Evolutionary conservation across 2,329 filamentous ascomycete genomes (phyloP), one percentile per base, ranked within the genome.

Genomic region (Colletotrichum tropicale): DNA sequence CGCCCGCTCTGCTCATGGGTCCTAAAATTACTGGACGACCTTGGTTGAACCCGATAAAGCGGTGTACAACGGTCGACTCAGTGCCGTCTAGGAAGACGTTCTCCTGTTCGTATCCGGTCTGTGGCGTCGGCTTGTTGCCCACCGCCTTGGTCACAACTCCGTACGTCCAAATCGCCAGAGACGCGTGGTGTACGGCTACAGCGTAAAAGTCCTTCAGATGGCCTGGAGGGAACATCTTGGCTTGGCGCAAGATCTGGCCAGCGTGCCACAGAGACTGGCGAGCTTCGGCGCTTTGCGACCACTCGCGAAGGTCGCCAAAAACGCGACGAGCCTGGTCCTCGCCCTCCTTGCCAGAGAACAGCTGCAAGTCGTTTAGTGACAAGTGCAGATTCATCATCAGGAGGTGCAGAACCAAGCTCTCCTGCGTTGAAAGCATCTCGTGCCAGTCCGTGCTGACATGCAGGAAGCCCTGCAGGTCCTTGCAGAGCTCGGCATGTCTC

Each of bases 101-200:
- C 32, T 87, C 83, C 60, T 78, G 84, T 66, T 70, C 77, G 70
- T 83, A 84, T n/a, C 85, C 84, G 26, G 81, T 81, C 66, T 77
- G 80, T 34, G 78, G 80, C 43, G 81, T 66, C 24, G 77, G 71
- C 72, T 80, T 77, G 79, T 82, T 80, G 16, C 74, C 43, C 80
- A 81, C 87, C 76, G 81, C 87, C 76, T 85, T 83, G 24, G 85
- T 87, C 8, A 93, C 86, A 1, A 94, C 89, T 1, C 93, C 92
- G 78, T 93, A 94, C 0, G 90, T 90, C 94, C 94, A 95, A 55
- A 95, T 85, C 1, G 91, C 90, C 6, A 95, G 85, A 15, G 90
- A 88, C 6, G 92, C 93, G 80, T 95, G 93, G 80, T 94, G 94
- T 1, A 94, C 88, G 0, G 90, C 91, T 8, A 95, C 90, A 0